Conservation (phyloP, 495 filamentous ascomycete genomes). For the Podospora didyma region DNA sequence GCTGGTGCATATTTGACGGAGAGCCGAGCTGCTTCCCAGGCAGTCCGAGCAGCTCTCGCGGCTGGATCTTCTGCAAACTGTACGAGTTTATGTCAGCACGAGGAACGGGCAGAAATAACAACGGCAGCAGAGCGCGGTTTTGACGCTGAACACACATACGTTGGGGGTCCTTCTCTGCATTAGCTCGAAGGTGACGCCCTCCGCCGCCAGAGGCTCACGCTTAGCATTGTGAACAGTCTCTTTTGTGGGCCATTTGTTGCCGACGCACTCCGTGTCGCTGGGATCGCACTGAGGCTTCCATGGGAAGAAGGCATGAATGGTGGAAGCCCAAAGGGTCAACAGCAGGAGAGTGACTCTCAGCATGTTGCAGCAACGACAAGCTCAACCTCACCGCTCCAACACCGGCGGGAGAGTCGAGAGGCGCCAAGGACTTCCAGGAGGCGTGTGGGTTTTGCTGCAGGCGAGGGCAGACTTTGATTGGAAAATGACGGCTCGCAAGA, state of each 20-base stretch:
- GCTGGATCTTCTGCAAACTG: conserved; percentile 12
- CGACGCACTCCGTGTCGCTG: neutral
- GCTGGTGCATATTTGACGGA: conserved; percentile 19
- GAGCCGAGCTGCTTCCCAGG: conserved; percentile 13
- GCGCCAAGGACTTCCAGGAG: neutral
- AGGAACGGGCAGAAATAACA: neutral
- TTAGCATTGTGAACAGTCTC: neutral
- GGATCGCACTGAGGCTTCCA: conserved; percentile 22
- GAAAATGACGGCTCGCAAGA: conserved; percentile 9
- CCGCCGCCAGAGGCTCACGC: neutral
- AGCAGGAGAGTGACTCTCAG: conserved; percentile 27
- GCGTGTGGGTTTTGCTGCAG: neutral
- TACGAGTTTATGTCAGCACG: conserved; percentile 6
- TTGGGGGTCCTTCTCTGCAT: conserved; percentile 8
- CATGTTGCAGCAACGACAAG: conserved; percentile 33
- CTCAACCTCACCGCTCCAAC: conserved; percentile 24
- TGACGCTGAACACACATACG: conserved; percentile 13
- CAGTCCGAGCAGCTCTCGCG: conserved; percentile 9
- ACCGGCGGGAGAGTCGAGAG: conserved; percentile 12
- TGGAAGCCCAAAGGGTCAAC: conserved; percentile 38
- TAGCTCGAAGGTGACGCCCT: conserved; percentile 15
- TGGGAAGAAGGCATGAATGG: conserved; percentile 35
- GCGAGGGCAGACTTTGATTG: neutral
- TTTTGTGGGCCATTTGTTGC: neutral
- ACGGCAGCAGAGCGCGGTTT: conserved; percentile 3